Base-by-base conservation (phyloP, 306 rosid genomes). In the Glycine tomentella region DNA sequence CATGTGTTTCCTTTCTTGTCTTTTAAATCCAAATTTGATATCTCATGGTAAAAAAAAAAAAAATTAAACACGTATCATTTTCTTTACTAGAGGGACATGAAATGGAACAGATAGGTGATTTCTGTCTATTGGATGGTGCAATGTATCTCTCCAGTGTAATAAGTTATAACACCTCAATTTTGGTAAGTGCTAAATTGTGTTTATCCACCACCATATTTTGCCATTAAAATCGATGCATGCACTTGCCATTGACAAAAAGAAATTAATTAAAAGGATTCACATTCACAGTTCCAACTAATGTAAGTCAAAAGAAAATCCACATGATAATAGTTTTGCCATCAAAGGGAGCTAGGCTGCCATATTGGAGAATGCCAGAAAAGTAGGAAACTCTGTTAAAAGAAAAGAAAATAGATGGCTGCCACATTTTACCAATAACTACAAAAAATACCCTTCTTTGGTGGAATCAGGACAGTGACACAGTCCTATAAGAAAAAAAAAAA, bases 201-300 rank as follows among this genome's bases (percentile, higher is more conserved):
- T 53, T 63, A 42, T 51, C 53, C 17, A 31, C 53, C 58, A 42
- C 66, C 46, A 53, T 9, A 63, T 51, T 63, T 25, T 63, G 72
- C 25, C 66, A 63, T 17, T 72, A 42, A 5, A 61, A 66, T 8
- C 14, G 80, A 81, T 52, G 58, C 84, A 80, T 80, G 84, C 58
- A 72, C 74, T 38, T 8, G 74, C 20, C 68, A 63, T 12, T 52
- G 5, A 9, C 4, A 52, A 53, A 25, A 74, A 42, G 3, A 74
- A 46, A 45, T 69, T 17, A 45, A 46, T 46, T 17, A 16, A 17
- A 45, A 46, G 4, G 16, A 42, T 64, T 11, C 31, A 52, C 34
- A 62, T 25, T 38, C 4, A 13, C 14, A 20, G 40, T 62, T 72
- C 6, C 49, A 63, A 73, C 74, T 20, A 81, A 53, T 51, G 61